Evolutionary conservation across 192 early-diverging fungal genomes (phyloP).

Genomic region (Entomortierella lignicola): DNA sequence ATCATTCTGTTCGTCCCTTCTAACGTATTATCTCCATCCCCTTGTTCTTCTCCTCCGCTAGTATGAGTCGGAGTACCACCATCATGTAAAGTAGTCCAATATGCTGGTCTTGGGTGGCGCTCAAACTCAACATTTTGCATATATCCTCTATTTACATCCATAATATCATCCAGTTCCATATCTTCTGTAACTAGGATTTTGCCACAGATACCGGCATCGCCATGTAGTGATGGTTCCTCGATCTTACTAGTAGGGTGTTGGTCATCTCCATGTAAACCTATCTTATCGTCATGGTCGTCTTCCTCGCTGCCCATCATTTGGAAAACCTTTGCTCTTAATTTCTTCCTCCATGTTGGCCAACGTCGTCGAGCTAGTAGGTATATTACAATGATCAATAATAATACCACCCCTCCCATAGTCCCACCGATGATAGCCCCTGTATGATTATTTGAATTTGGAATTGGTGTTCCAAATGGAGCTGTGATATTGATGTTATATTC

Average conservation of each 20-base stretch:
- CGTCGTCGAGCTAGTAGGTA: conserved; percentile 4
- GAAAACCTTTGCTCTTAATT: conserved; percentile 12
- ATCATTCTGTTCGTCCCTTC: not conserved
- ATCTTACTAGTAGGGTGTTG: conserved; percentile 9
- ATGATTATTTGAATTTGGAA: not conserved
- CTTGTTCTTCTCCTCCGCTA: not conserved
- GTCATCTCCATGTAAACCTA: not conserved
- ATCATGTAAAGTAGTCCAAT: conserved; percentile 1
- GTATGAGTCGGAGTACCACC: not conserved
- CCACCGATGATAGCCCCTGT: conserved; percentile 23
- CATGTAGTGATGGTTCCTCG: conserved; percentile 1
- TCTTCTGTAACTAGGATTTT: conserved; percentile 31
- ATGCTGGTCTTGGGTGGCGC: conserved; percentile 15
- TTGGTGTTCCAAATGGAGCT: not conserved
- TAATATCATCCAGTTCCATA: conserved; percentile 9
- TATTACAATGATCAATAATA: not conserved
- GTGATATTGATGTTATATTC: conserved; percentile 21
- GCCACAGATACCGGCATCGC: conserved; percentile 4
- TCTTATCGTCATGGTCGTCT: not conserved
- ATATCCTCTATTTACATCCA: conserved; percentile 10
- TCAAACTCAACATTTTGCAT: conserved; percentile 9
- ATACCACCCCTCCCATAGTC: conserved; percentile 9
- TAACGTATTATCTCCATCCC: not conserved
- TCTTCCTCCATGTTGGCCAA: conserved; percentile 18
- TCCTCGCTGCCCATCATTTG: conserved; percentile 7